Percentiles rank a stretch among this genome's conserved stretches.
These are phyloP conservation scores for Neonectria punicea DNA, from an alignment of 2,329 filamentous ascomycete genomes.

Conservation along the genomic window DNA sequence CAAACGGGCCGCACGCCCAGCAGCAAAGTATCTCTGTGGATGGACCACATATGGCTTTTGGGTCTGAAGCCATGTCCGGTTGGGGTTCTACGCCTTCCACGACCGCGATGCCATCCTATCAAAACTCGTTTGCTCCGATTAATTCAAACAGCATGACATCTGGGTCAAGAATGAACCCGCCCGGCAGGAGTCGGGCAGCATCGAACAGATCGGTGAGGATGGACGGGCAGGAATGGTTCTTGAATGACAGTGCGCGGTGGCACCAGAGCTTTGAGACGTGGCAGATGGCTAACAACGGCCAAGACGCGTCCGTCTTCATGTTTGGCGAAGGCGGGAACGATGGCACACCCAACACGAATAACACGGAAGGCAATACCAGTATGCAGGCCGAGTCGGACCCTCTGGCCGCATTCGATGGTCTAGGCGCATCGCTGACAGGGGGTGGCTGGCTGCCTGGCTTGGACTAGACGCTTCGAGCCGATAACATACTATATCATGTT, in stretches of 20 bases:
- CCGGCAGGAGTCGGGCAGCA: constrained; percentile 30
- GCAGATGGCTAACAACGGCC: constrained; percentile 51
- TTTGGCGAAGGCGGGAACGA: constrained; percentile 40
- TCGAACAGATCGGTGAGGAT: constrained; percentile 47
- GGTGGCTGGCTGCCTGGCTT: constrained; percentile 50
- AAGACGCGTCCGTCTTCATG: constrained; percentile 44
- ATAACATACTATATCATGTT: not conserved
- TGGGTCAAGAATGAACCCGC: constrained; percentile 30
- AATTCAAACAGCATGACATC: constrained; percentile 29
- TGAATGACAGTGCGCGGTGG: constrained; percentile 67
- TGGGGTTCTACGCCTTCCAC: constrained; percentile 40
- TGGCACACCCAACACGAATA: constrained; percentile 32
- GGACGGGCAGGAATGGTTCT: constrained; percentile 66
- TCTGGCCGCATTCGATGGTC: constrained; percentile 44
- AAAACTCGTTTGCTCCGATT: constrained; percentile 34
- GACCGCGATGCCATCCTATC: constrained; percentile 35
- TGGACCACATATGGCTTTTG: constrained; percentile 34
- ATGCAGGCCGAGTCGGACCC: constrained; percentile 37
- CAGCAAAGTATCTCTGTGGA: constrained; percentile 37
- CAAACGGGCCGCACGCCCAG: constrained; percentile 24
- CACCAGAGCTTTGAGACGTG: constrained; percentile 67
- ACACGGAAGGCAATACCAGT: constrained; percentile 27
- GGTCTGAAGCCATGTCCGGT: constrained; percentile 37
- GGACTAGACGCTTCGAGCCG: constrained; percentile 41
- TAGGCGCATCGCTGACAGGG: constrained; percentile 46